Evolutionary conservation across 2,329 filamentous ascomycete genomes (phyloP).

Genomic region (Fusarium caatingaense): DNA sequence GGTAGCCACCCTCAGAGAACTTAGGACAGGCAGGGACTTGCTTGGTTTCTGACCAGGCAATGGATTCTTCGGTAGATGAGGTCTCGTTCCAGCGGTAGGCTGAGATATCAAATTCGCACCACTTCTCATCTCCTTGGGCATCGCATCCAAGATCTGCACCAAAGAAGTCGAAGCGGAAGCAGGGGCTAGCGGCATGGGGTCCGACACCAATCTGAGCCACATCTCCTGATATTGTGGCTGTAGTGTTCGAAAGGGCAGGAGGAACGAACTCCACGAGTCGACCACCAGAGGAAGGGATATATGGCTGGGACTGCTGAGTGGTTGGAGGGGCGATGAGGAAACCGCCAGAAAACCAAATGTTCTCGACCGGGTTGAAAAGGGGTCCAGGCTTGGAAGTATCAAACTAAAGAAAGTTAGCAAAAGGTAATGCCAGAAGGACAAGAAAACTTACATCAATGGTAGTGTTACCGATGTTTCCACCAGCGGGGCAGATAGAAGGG

Average conservation of each 20-base stretch:
- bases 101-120: constrained; percentile 57
- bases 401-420: constrained; percentile 49
- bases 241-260: constrained; percentile 48
- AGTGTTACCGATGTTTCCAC: constrained; percentile 52
- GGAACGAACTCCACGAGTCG: constrained; percentile 56
- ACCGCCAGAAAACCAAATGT: constrained; percentile 57
- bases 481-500: constrained; percentile 46
- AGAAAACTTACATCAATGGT: constrained; percentile 52
- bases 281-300: constrained; percentile 53
- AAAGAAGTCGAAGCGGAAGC: constrained; percentile 56
- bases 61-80: constrained; percentile 50
- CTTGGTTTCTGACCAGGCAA: constrained; percentile 56
- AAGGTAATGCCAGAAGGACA: background rate
- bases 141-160: constrained; percentile 55
- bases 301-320: constrained; percentile 49
- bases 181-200: constrained; percentile 51
- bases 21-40: constrained; percentile 53
- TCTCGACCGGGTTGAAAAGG: constrained; percentile 54
- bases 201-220: constrained; percentile 56
- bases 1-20: constrained; percentile 50
- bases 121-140: constrained; percentile 50
- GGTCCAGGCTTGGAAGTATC: constrained; percentile 52
- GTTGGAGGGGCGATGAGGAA: constrained; percentile 54
- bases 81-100: constrained; percentile 53
- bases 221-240: constrained; percentile 46